Evolutionary conservation across 371 early-diverging fungal genomes (phyloP), one percentile per base, ranked within the genome.

Genomic region (Dichotomocladium elegans): DNA sequence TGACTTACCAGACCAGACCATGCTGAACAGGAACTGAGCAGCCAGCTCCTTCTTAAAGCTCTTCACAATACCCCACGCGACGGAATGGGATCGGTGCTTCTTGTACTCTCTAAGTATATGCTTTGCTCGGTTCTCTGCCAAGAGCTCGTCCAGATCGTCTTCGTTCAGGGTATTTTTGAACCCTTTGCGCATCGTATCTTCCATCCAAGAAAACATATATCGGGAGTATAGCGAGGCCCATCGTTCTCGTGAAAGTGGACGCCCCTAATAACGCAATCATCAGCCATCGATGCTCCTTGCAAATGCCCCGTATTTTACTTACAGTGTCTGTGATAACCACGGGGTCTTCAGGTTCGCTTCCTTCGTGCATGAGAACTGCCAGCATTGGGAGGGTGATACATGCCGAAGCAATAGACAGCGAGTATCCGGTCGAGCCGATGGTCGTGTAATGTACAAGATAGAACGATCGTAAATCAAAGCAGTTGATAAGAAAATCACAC

Each of bases 161-260:
- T 79, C 83, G 31, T 79, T 66, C 35, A 82, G 51, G 2, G 79
- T 76, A 17, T 69, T 60, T 40, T 41, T 48, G 47, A 69, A 64
- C 4, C 83, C 80, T 47, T 80, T 67, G 48, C 72, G 76, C 58
- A 82, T 68, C 69, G 79, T 67, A 2, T 61, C 60, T 37, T 74
- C 68, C 0, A 75, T 70, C 83, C 83, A 82, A 22, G 63, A 52
- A 41, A 80, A 82, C 61, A 79, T 78, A 43, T 72, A 62, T 41
- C 68, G 64, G 12, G 78, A 76, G 53, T 79, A 82, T 8, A 74
- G 5, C 1, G 83, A 82, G 1, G 80, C 76, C 58, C 76, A 63
- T 26, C 67, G 64, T 45, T 82, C 83, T 15, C 68, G 51, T 3
- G 81, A 76, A 52, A 78, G 60, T 1, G 70, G 19, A n/a, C 83